Percentiles rank a stretch among this genome's conserved stretches.
Conservation (phyloP, 1,284 basidiomycete species). For the Pseudozyma sp. region DNA sequence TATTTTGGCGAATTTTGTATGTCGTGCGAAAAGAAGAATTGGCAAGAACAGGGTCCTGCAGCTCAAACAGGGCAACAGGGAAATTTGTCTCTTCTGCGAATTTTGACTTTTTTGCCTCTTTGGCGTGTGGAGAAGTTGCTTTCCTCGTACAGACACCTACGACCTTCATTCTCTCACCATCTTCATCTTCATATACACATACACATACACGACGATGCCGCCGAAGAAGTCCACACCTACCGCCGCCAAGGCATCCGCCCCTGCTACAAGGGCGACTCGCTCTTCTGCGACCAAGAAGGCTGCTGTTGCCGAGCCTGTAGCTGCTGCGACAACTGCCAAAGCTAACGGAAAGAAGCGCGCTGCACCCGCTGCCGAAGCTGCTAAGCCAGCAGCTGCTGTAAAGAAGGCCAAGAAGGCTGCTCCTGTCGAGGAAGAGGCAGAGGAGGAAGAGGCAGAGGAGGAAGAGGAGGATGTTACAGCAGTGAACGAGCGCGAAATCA, state of each 20-base stretch:
- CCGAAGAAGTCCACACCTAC: conserved; percentile 29
- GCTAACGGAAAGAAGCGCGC: conserved; percentile 36
- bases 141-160: neutral
- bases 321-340: conserved; percentile 18
- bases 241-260: conserved; percentile 2
- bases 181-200: neutral
- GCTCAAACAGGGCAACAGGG: conserved; percentile 4
- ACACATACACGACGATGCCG: conserved; percentile 11
- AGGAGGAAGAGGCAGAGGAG: conserved; percentile 14
- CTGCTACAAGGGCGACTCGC: conserved; percentile 2
- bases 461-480: conserved; percentile 24
- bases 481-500: conserved; percentile 36
- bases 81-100: conserved; percentile 9
- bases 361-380: conserved; percentile 5
- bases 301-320: neutral
- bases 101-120: conserved; percentile 16
- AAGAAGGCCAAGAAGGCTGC: conserved; percentile 21
- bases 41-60: conserved; percentile 6
- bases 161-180: conserved; percentile 2
- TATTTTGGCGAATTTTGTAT: neutral
- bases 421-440: neutral
- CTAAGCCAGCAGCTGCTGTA: conserved; percentile 12
- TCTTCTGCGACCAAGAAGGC: conserved; percentile 7
- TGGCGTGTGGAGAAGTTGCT: conserved; percentile 8
- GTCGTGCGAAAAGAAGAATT: conserved; percentile 43